phyloP scores from a whole-genome alignment of 78 protist genomes.

The Pigoraptor vietnamica region DNA sequence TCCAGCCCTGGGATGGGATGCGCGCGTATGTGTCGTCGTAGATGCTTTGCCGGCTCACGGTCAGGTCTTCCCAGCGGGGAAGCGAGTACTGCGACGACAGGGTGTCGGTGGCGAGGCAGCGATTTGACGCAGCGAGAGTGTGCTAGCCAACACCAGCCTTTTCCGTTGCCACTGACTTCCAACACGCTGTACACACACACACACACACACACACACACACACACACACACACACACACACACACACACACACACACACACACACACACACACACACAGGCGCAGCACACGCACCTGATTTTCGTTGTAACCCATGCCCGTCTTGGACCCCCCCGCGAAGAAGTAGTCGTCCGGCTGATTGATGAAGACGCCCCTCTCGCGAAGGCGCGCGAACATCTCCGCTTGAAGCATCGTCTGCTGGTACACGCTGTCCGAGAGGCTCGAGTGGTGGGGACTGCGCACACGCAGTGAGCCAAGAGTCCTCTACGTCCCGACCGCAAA shows the following conservation, averaged over 20 bases:
- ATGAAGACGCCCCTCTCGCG: neutral
- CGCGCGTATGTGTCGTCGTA: neutral
- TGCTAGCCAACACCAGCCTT: no score
- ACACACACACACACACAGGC: no score
- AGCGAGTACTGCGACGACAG: neutral
- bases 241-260: no score
- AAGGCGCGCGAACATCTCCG: neutral
- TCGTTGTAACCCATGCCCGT: neutral
- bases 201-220: no score
- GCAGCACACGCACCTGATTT: neutral
- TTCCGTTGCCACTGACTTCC: no score
- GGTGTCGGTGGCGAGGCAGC: no score
- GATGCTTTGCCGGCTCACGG: neutral
- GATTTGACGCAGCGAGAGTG: no score
- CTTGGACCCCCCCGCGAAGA: neutral
- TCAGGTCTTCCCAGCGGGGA: neutral
- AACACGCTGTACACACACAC: no score
- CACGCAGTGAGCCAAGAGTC: no score
- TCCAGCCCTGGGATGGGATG: neutral
- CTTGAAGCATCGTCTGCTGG: neutral
- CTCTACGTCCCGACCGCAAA: no score
- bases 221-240: no score
- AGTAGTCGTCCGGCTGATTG: neutral
- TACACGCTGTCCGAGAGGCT: neutral
- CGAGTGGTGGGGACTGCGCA: neutral